phyloP scores from a whole-genome alignment of 805 yeast genomes.

The Myxozyma melibiosi region DNA sequence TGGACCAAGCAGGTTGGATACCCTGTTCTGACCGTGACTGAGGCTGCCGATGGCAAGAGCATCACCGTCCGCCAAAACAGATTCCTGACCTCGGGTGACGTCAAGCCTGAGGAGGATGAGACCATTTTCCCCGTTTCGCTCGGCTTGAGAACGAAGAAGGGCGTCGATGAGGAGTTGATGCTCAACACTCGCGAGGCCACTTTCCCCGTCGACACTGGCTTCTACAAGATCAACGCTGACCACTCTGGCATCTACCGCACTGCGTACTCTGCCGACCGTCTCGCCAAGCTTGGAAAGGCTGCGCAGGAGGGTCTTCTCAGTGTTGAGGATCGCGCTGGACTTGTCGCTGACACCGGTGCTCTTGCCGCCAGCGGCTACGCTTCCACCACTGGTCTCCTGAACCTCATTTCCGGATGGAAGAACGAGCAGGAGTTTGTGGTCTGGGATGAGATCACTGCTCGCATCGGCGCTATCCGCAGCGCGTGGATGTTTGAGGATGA shows the following conservation, averaged over 20 bases:
- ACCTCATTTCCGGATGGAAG: slow-evolving; percentile 55
- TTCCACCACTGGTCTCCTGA: slow-evolving; percentile 52
- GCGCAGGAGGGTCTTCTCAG: slow-evolving; percentile 55
- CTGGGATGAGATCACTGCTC: slow-evolving; percentile 53
- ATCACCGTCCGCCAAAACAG: slow-evolving; percentile 58
- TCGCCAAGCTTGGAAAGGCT: slow-evolving; percentile 55
- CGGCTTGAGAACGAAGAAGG: slow-evolving; percentile 55
- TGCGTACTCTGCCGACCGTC: slow-evolving; percentile 54
- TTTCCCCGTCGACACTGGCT: slow-evolving; percentile 49
- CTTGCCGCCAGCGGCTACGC: slow-evolving; percentile 56
- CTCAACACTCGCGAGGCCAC: slow-evolving; percentile 55
- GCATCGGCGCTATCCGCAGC: slow-evolving; percentile 47
- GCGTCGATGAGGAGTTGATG: slow-evolving; percentile 61
- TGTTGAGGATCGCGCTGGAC: slow-evolving; percentile 65
- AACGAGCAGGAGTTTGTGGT: slow-evolving; percentile 56
- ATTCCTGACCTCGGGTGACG: slow-evolving; percentile 66
- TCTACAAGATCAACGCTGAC: slow-evolving; percentile 63
- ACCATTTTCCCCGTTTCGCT: slow-evolving; percentile 60
- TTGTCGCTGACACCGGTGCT: slow-evolving; percentile 62
- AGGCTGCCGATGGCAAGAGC: slow-evolving; percentile 40
- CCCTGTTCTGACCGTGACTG: slow-evolving; percentile 62
- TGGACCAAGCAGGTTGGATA: slow-evolving; percentile 78
- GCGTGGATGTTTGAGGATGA: slow-evolving; percentile 56
- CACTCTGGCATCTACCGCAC: slow-evolving; percentile 65
- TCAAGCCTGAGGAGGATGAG: slow-evolving; percentile 56